Evolutionary conservation across 2,329 filamentous ascomycete species (phyloP).

Genomic region (Paraphaeosphaeria sporulosa): DNA sequence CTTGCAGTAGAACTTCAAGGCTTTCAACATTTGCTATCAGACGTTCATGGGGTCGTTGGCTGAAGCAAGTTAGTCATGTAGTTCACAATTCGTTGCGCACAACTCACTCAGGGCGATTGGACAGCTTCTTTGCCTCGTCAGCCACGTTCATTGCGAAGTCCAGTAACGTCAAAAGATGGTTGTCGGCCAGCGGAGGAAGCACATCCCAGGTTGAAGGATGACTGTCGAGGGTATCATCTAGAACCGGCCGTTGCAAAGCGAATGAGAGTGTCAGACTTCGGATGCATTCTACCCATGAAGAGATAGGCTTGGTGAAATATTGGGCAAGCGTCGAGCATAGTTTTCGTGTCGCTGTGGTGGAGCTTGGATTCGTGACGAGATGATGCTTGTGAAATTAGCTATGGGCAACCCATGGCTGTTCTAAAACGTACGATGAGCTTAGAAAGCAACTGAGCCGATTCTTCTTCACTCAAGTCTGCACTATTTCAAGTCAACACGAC

Average conservation of each 20-base stretch:
- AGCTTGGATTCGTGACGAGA: constrained; percentile 47
- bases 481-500: constrained; percentile 17
- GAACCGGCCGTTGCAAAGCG: constrained; percentile 54
- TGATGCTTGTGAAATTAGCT: constrained; percentile 36
- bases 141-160: constrained; percentile 72
- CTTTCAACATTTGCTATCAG: constrained; percentile 62
- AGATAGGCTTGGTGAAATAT: constrained; percentile 75
- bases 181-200: constrained; percentile 56
- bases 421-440: constrained; percentile 42
- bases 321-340: constrained; percentile 79
- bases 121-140: constrained; percentile 73
- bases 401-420: background rate
- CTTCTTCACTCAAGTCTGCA: constrained; percentile 39
- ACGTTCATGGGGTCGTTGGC: constrained; percentile 58
- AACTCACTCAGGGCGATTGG: constrained; percentile 61
- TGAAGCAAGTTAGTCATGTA: constrained; percentile 16
- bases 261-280: constrained; percentile 70
- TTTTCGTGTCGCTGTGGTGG: constrained; percentile 73
- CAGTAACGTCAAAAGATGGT: constrained; percentile 64
- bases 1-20: constrained; percentile 58
- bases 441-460: constrained; percentile 46
- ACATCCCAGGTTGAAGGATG: constrained; percentile 56
- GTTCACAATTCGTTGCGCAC: background rate
- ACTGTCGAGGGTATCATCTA: constrained; percentile 58
- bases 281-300: constrained; percentile 71